phyloP scores from a whole-genome alignment of 139 green algal species.

The Tetradesmus obliquus region DNA sequence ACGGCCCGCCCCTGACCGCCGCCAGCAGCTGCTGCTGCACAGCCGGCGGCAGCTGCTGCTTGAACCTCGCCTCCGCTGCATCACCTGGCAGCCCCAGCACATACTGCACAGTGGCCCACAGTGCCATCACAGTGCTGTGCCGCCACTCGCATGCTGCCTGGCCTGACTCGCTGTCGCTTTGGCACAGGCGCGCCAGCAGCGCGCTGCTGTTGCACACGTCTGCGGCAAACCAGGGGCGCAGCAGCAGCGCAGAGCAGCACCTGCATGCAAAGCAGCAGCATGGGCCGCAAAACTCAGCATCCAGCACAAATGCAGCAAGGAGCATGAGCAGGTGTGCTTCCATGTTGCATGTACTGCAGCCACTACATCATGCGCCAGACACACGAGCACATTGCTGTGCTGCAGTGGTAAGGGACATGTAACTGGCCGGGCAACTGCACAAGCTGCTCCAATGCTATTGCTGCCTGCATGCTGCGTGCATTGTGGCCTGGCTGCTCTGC shows the following conservation, averaged over 20 bases:
- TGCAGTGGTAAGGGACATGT: background rate
- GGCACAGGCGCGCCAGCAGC: slow-evolving; percentile 36
- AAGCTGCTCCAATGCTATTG: too few species aligned
- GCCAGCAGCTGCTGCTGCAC: slow-evolving; percentile 41
- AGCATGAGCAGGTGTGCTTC: background rate
- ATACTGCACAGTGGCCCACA: slow-evolving; percentile 44
- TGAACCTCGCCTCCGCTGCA: slow-evolving; percentile 10
- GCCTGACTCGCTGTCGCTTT: slow-evolving; percentile 29
- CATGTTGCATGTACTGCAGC: too few species aligned
- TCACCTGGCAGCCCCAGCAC: background rate
- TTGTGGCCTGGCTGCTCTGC: too few species aligned
- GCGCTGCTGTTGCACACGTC: slow-evolving; percentile 34
- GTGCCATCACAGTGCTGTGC: slow-evolving; percentile 36
- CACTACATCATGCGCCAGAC: too few species aligned
- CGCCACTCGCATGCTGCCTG: slow-evolving; percentile 44
- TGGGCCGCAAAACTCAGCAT: background rate
- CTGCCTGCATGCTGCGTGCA: too few species aligned
- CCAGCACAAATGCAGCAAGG: background rate
- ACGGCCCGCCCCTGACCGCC: slow-evolving; percentile 46
- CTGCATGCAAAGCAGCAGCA: slow-evolving; percentile 19
- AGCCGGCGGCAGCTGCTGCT: slow-evolving; percentile 8
- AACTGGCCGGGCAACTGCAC: background rate
- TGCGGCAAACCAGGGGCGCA: slow-evolving; percentile 52
- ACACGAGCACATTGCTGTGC: background rate
- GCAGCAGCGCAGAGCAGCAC: slow-evolving; percentile 41